Evolutionary conservation across 768 basidiomycete species (phyloP), one percentile per base, ranked within the genome.

Genomic region (Collybia nuda): DNA sequence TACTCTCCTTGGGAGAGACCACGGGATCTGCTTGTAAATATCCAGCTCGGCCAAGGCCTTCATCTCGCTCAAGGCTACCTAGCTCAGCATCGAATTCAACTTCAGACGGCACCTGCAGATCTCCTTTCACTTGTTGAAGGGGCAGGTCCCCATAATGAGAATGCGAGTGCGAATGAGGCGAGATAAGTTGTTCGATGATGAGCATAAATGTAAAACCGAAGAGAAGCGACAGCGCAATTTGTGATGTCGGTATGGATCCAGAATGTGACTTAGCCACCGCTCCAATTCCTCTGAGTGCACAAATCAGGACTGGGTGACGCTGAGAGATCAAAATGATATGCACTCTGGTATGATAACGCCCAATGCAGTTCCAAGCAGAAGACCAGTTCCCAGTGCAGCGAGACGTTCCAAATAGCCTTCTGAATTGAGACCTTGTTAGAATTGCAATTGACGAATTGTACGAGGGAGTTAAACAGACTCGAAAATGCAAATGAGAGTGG

Each of bases 301-400:
- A 43, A 46, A 38, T 28, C 41, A 22, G 26, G 36, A 43, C n/a
- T 32, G 29, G 22, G 14, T 22, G 39, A 37, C 29, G 21, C 12
- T 17, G 21, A 37, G 29, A 41, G 32, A 19, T 6, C 26, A 17
- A 32, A 26, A 32, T 32, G 32, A 11, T 9, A 84, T 88, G 65
- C 68, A 94, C 89, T 97, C 95, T 32, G 96, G 95, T 46, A 98
- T 86, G 55, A 98, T 92, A 21, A 98, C 84, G 11, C 91, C 91
- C 55, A 98, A 69, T 0, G 92, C 93, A 2, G 95, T 88, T 3
- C 95, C 95, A 12, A 97, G 78, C 15, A 98, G 76, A 9, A 98
- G 71, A 9, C 95, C 95, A 6, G 88, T 88, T 9, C 91, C 88
- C 14, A 92, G 63, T 38, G 79, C 78, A 6, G 68, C 71, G 56